Evolutionary conservation across 257 asterid species (phyloP), one percentile per base, ranked within the genome.

Genomic region (Nemophila menziesii): DNA sequence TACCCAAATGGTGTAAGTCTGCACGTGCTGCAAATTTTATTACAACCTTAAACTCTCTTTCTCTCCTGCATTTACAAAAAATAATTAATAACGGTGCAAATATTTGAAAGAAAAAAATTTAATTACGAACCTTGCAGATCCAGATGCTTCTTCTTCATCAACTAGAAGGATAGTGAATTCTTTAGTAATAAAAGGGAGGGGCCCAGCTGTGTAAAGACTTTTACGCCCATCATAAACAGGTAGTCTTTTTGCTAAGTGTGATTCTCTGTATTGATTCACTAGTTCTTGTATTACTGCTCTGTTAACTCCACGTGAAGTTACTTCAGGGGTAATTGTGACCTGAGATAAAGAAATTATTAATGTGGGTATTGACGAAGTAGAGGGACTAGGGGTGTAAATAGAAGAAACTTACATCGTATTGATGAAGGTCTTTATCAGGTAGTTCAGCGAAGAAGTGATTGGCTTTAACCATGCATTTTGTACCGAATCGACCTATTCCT

Each of bases 141-240:
- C 82, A 19, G 87, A 54, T 64, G 82, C 75, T 16, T 89, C 95
- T 43, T 83, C 97, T 49, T 89, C 97, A 46, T 84, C 93, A 9
- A 55, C 10, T 20, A 89, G 94, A 5, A 54, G 69, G 21, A 89
- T 78, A 26, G 26, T 73, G 54, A 89, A 89, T 65, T 78, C 97
- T 51, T 64, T 80, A 0, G 78, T 67, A 19, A 27, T 56, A 63
- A 89, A 89, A 20, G 97, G 95, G 37, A 89, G 75, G 22, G 97
- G 77, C 2, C 97, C 97, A 4, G 95, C 97, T 44, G 97, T 89
- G 69, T 89, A 89, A 9, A 89, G 73, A 44, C 93, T 83, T 73
- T 89, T 89, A 46, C 97, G 65, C 22, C 97, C 95, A 72, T 89
- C 97, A 71, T 89, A 89, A n/a, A 87, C 97, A 37, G 97, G 97